phyloP scores from a whole-genome alignment of 208 protist genomes.

The Phytomonas sp. region DNA sequence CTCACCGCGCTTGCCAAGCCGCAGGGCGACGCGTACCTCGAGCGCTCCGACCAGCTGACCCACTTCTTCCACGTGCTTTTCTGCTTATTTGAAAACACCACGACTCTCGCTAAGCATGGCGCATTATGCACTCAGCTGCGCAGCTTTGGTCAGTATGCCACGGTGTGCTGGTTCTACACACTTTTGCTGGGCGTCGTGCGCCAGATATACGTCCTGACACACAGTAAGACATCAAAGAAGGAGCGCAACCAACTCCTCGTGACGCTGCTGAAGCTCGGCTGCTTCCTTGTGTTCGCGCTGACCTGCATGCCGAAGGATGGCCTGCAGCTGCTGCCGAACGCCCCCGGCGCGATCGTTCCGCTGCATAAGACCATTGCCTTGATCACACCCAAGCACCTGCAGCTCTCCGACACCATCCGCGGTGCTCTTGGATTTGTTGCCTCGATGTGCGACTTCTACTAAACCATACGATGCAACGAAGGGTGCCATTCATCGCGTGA shows the following conservation, averaged over 20 bases:
- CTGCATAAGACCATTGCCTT: slow-evolving; percentile 58
- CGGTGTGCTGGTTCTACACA: slow-evolving; percentile 82
- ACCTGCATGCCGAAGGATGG: slow-evolving; percentile 72
- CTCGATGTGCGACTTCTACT: slow-evolving; percentile 86
- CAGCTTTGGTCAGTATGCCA: slow-evolving; percentile 65
- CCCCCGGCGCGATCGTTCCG: slow-evolving; percentile 55
- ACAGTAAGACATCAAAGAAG: slow-evolving; percentile 55
- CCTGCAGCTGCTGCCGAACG: slow-evolving; percentile 63
- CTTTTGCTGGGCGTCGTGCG: slow-evolving; percentile 61
- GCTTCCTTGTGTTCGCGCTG: slow-evolving; percentile 76
- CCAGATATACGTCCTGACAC: slow-evolving; percentile 59
- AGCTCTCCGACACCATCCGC: slow-evolving; percentile 61
- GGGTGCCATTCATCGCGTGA: not conserved
- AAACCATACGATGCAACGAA: not conserved
- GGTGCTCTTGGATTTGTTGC: slow-evolving; percentile 67
- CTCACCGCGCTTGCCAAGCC: slow-evolving; percentile 45
- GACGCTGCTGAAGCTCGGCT: slow-evolving; percentile 68
- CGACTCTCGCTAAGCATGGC: slow-evolving; percentile 61
- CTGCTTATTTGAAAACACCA: slow-evolving; percentile 79
- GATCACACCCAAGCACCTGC: slow-evolving; percentile 62
- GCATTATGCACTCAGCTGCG: slow-evolving; percentile 36
- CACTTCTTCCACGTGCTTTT: slow-evolving; percentile 81
- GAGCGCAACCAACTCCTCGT: slow-evolving; percentile 64
- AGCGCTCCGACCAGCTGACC: slow-evolving; percentile 55
- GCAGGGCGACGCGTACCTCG: slow-evolving; percentile 41